Evolutionary conservation across 2,329 filamentous ascomycete species (phyloP).

Genomic region (Colletotrichum spinosum): DNA sequence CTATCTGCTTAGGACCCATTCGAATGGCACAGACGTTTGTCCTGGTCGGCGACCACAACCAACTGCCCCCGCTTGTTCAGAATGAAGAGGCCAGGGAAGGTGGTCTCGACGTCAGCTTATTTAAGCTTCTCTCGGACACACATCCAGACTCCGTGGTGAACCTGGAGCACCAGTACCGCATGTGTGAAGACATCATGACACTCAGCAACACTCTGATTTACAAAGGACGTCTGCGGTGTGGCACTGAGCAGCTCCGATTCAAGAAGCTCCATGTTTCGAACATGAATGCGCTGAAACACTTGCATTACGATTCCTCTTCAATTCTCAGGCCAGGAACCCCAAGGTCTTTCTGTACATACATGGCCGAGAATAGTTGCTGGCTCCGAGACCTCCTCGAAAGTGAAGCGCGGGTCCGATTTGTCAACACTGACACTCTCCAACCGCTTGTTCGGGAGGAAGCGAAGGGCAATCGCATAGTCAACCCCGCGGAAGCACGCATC

Average conservation of each 20-base stretch:
- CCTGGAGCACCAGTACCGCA: conserved; percentile 95
- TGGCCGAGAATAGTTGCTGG: conserved; percentile 73
- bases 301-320: conserved; percentile 67
- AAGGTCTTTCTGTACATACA: conserved; percentile 67
- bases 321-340: conserved; percentile 55
- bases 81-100: conserved; percentile 89
- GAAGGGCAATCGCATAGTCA: conserved; percentile 88
- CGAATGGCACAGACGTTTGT: conserved; percentile 94
- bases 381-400: conserved; percentile 78
- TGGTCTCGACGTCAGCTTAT: conserved; percentile 91
- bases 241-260: conserved; percentile 79
- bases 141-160: conserved; percentile 91
- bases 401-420: conserved; percentile 80
- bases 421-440: conserved; percentile 86
- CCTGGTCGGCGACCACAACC: conserved; percentile 95
- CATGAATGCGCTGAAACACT: conserved; percentile 68
- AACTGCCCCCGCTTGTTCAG: conserved; percentile 92
- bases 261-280: conserved; percentile 76
- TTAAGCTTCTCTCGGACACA: conserved; percentile 90
- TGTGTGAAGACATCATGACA: conserved; percentile 97
- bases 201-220: conserved; percentile 96
- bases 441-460: conserved; percentile 76
- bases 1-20: conserved; percentile 93
- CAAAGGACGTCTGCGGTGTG: conserved; percentile 88
- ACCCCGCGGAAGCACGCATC: conserved; percentile 83